Evolutionary conservation across 163 green algal species (phyloP).

Genomic region (Prototheca wickerhamii): DNA sequence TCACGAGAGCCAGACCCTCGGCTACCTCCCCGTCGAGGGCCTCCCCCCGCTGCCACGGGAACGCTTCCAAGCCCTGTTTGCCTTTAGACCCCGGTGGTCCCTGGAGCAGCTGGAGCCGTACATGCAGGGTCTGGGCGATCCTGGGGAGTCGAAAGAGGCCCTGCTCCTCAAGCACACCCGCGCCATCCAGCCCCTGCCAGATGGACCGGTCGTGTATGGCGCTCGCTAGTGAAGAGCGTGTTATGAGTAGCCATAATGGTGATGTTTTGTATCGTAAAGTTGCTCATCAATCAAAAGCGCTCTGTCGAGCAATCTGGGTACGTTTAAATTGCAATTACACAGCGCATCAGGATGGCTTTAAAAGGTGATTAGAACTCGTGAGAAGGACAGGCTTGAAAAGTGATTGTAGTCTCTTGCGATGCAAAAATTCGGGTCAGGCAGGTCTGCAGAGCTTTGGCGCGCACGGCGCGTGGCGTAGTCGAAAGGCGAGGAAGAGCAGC

Average conservation of each 20-base stretch:
- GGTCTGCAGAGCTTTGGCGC: background rate
- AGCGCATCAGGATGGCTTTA: background rate
- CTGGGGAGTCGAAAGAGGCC: conserved; percentile 48
- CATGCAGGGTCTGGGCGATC: conserved; percentile 31
- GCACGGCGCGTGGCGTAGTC: background rate
- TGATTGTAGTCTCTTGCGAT: background rate
- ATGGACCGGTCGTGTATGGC: conserved; percentile 33
- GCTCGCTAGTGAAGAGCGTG: conserved; percentile 17
- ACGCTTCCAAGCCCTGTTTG: conserved; percentile 1
- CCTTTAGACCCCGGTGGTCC: conserved; percentile 24
- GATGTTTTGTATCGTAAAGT: too few species aligned
- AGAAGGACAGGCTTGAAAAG: background rate
- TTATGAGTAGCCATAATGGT: too few species aligned
- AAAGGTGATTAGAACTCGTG: background rate
- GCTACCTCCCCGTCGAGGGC: background rate
- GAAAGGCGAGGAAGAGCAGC: background rate
- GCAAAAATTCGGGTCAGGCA: background rate
- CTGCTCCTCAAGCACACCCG: conserved; percentile 62
- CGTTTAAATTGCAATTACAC: background rate
- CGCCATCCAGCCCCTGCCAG: conserved; percentile 42
- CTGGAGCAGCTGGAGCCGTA: conserved; percentile 48
- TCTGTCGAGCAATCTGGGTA: background rate
- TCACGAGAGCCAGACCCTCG: background rate
- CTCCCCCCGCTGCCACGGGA: background rate
- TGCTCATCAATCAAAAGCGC: background rate